Evolutionary conservation across 75 land plant genomes (phyloP).

Genomic region (Sequoia sempervirens): DNA sequence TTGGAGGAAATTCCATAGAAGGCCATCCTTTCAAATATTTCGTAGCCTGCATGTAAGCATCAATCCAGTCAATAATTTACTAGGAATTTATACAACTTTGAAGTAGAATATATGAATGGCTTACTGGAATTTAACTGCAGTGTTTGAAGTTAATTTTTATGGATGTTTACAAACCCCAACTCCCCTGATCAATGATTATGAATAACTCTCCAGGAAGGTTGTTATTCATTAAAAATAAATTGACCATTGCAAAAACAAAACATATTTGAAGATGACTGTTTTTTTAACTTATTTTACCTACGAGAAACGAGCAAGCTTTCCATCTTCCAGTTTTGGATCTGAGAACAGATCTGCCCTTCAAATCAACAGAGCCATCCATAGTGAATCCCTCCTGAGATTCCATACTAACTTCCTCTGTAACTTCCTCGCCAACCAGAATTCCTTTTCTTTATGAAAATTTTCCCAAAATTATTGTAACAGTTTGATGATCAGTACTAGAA

Average conservation of each 20-base stretch:
- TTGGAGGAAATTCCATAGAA: slow-evolving; percentile 66
- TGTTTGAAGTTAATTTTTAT: too few species aligned
- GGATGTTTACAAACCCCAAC: too few species aligned
- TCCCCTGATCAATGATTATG: too few species aligned
- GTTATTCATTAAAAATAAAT: too few species aligned
- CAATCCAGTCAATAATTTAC: not conserved
- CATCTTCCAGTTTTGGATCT: slow-evolving; percentile 31
- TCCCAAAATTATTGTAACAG: too few species aligned
- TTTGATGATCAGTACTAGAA: too few species aligned
- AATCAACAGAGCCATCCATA: slow-evolving; percentile 26
- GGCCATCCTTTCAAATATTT: slow-evolving; percentile 72
- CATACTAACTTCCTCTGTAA: not conserved
- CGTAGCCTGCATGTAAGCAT: slow-evolving; percentile 42
- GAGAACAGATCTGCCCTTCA: slow-evolving; percentile 19
- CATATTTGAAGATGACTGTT: not conserved
- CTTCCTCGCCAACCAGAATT: not conserved
- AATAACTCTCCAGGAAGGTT: too few species aligned
- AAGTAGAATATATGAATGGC: too few species aligned
- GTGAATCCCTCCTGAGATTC: slow-evolving; percentile 7
- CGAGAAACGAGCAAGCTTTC: slow-evolving; percentile 27
- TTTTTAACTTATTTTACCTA: slow-evolving; percentile 7
- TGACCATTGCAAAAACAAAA: not conserved
- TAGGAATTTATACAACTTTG: too few species aligned
- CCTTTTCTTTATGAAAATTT: not conserved
- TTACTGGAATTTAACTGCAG: too few species aligned